A percentile compares a stretch with the other conserved stretches of the same genome.
phyloP scores from a whole-genome alignment of 1,284 basidiomycete species.

The Moesziomyces aphidis region DNA sequence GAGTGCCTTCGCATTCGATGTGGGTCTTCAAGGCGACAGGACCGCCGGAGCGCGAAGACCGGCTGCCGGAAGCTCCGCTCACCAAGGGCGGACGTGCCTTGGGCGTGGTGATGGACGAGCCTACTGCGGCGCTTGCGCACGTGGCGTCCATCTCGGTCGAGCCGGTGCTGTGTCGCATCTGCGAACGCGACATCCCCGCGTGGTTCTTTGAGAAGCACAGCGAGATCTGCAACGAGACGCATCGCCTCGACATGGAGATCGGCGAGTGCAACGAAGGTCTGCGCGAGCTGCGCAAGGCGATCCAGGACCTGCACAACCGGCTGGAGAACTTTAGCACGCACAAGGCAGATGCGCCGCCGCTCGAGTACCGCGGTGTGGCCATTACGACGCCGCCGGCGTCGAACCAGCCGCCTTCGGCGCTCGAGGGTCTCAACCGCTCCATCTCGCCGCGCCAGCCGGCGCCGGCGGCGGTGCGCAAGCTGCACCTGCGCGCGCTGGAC shows the following conservation, averaged over 20 bases:
- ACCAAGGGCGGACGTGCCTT: constrained; percentile 33
- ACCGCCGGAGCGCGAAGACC: constrained; percentile 57
- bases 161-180: constrained; percentile 96
- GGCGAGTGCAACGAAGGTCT: constrained; percentile 92
- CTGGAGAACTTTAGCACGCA: constrained; percentile 46
- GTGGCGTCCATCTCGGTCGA: constrained; percentile 70
- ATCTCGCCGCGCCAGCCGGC: constrained; percentile 52
- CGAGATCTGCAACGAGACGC: constrained; percentile 97
- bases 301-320: constrained; percentile 47
- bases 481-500: constrained; percentile 77
- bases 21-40: constrained; percentile 93
- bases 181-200: constrained; percentile 93
- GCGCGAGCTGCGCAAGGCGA: constrained; percentile 83
- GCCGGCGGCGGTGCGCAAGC: constrained; percentile 55
- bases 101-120: constrained; percentile 38
- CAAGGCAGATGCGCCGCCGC: constrained; percentile 53
- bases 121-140: constrained; percentile 38
- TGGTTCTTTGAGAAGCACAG: constrained; percentile 99
- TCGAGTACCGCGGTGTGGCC: constrained; percentile 89
- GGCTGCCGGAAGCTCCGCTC: constrained; percentile 38
- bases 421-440: constrained; percentile 60
- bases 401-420: constrained; percentile 66
- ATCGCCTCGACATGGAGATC: constrained; percentile 95
- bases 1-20: constrained; percentile 93
- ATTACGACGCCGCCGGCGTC: constrained; percentile 61